Base-by-base conservation (phyloP, 2,329 filamentous ascomycete genomes). In the Lecanoromycetidae sp. region DNA sequence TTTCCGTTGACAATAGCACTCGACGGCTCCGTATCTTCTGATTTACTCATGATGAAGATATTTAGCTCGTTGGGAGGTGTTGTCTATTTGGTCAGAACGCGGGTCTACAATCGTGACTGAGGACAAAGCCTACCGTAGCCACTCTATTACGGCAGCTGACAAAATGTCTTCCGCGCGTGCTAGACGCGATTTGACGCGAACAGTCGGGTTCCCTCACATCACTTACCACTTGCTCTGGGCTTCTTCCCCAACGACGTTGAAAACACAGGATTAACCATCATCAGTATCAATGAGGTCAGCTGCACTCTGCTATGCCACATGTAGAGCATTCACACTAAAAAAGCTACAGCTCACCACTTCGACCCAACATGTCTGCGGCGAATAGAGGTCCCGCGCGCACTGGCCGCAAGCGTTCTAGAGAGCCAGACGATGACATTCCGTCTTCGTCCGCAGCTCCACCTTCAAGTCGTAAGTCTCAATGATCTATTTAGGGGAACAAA, bases 341-440 rank as follows among this genome's bases (percentile, higher is more conserved):
- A 26, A 26, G 27, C 43, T 38, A 55, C 41, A 93, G 85, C 71
- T 93, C 87, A 63, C 87, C 88, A 62, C 74, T 93, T 52, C 80
- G 82, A 65, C 75, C 80, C 57, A 87, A 80, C 67, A 82, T 84
- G 72, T 79, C 82, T 51, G 88, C 87, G 55, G 87, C 81, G 58
- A 94, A 94, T 66, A 79, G 86, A 56, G 85, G 86, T 44, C 63
- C 74, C 48, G 65, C 66, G 15, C 57, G 68, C 53, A 73, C 67
- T 54, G 66, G 72, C 52, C 71, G 77, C 51, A 84, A 84, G 64
- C 75, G 80, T 57, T 71, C 72, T 29, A 73, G 80, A 66, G 80
- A 82, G 57, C 72, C 74, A 50, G 79, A 82, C 56, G 74, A 79
- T 58, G 75, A 78, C 44, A 60, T 71, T 35, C 69, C 70, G 34